Evolutionary conservation across 306 rosid genomes (phyloP).

Genomic region (Hippophae gyantsensis): DNA sequence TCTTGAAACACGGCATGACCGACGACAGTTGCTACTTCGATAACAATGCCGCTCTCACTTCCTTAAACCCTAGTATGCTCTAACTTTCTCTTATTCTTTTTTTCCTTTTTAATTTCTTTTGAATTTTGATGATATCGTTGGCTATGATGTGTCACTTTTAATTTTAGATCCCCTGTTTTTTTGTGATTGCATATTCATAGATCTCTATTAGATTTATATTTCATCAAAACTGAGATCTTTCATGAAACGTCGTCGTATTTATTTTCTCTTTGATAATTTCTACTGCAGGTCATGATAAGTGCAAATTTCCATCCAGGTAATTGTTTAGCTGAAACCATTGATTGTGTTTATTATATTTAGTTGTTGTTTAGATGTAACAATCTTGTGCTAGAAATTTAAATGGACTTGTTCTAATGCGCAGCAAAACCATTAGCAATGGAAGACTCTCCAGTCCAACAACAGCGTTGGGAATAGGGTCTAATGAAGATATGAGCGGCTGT

Average conservation of each 20-base stretch:
- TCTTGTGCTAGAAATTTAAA: too few relatives aligned
- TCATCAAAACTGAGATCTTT: too few relatives aligned
- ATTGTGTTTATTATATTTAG: too few relatives aligned
- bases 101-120: not conserved
- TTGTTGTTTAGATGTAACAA: too few relatives aligned
- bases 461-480: too few relatives aligned
- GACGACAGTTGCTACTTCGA: conserved; percentile 66
- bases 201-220: not conserved
- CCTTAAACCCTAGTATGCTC: conserved; percentile 72
- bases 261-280: not conserved
- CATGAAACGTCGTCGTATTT: too few relatives aligned
- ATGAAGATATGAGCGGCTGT: too few relatives aligned
- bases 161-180: not conserved
- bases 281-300: conserved; percentile 59
- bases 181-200: not conserved
- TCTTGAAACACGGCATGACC: conserved; percentile 55
- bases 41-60: conserved; percentile 62
- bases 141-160: too few relatives aligned
- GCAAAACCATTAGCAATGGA: too few relatives aligned
- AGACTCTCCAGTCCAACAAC: too few relatives aligned
- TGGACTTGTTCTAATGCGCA: too few relatives aligned
- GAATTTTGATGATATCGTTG: too few relatives aligned
- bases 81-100: not conserved
- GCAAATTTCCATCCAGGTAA: conserved; percentile 86
- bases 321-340: not conserved